Conservation (phyloP, 1,139 yeast genomes). For the Lodderomyces theae region DNA sequence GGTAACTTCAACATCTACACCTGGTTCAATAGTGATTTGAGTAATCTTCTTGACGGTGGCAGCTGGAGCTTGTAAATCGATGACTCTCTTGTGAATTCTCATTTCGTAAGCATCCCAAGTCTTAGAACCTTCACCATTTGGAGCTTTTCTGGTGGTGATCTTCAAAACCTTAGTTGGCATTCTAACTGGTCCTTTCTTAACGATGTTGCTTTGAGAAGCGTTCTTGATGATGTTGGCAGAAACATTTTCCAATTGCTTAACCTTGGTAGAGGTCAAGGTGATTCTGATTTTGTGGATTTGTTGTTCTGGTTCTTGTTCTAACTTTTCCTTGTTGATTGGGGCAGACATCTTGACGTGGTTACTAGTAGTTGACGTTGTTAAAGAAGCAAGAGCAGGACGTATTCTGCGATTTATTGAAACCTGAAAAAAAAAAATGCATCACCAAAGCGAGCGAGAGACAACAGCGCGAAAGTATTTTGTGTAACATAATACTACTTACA, state of each 20-base stretch:
- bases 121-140: slow-evolving; percentile 99
- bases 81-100: slow-evolving; percentile 99
- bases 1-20: slow-evolving; percentile 43
- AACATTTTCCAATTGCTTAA: slow-evolving; percentile 93
- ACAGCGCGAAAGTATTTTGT: slow-evolving; percentile 4
- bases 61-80: slow-evolving; percentile 98
- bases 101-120: slow-evolving; percentile 99
- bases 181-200: slow-evolving; percentile 98
- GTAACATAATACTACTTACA: too few species aligned
- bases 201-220: slow-evolving; percentile 78
- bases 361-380: slow-evolving; percentile 44
- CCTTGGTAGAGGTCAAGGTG: slow-evolving; percentile 98
- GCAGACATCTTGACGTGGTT: slow-evolving; percentile 58
- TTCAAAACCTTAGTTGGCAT: slow-evolving; percentile 98
- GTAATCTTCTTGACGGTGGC: slow-evolving; percentile 93
- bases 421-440: slow-evolving; percentile 1
- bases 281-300: slow-evolving; percentile 97
- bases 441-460: slow-evolving; percentile 7
- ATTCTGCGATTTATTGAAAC: too few species aligned
- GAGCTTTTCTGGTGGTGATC: slow-evolving; percentile 99
- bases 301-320: slow-evolving; percentile 68
- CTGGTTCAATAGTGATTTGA: slow-evolving; percentile 77
- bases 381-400: slow-evolving; percentile 19
- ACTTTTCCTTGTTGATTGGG: slow-evolving; percentile 75
- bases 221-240: slow-evolving; percentile 86